Percentiles rank a stretch among this genome's conserved stretches.
Evolutionary conservation across 169 alveolate species (phyloP).

Genomic region (Amoebophrya sp.): DNA sequence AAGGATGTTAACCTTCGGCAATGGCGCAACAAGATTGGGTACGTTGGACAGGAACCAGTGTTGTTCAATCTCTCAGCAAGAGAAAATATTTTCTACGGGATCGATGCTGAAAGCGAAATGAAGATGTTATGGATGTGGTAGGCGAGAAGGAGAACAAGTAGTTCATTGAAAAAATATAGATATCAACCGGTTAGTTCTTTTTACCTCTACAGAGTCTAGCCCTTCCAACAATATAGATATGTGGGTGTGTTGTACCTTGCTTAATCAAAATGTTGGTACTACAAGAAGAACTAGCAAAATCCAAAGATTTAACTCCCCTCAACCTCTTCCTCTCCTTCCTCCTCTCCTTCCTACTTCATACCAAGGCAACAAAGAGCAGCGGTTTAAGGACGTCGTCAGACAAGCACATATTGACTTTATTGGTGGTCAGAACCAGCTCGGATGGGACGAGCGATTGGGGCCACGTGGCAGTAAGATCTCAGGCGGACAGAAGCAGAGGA

Average conservation of each 20-base stretch:
- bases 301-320: too few species aligned
- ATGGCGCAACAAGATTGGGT: constrained; percentile 44
- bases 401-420: too few species aligned
- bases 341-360: constrained; percentile 61
- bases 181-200: too few species aligned
- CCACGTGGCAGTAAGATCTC: constrained; percentile 51
- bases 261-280: too few species aligned
- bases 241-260: too few species aligned
- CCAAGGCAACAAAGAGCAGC: too few species aligned
- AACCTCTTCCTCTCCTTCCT: constrained; percentile 39
- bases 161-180: too few species aligned
- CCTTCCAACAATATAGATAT: too few species aligned
- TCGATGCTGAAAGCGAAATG: constrained; percentile 56
- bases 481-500: constrained; percentile 66
- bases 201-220: too few species aligned
- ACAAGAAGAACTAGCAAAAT: background rate
- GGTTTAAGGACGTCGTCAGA: too few species aligned
- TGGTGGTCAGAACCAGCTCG: too few species aligned
- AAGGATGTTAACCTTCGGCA: constrained; percentile 54
- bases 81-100: constrained; percentile 70
- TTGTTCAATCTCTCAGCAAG: constrained; percentile 67
- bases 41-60: constrained; percentile 68
- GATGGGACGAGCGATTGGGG: constrained; percentile 59
- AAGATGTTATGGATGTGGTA: background rate
- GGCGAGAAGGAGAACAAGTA: background rate